Percentiles rank a stretch among this genome's conserved stretches.
Evolutionary conservation across 306 rosid genomes (phyloP).

Genomic region (Rubus parviflorus): DNA sequence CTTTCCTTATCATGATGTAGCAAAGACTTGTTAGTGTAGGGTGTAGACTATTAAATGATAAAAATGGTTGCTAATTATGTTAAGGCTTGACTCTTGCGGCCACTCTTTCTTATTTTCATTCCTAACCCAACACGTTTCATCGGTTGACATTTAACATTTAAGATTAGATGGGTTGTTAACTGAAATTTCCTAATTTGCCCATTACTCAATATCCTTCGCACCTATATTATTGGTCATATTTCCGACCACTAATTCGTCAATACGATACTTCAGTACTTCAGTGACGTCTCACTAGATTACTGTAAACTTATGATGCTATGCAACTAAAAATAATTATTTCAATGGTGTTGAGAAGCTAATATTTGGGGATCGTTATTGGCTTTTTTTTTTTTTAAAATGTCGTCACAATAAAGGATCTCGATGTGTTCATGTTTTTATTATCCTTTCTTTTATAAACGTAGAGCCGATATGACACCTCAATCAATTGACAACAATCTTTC

Average conservation of each 20-base stretch:
- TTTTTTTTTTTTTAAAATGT: background rate
- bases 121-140: background rate
- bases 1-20: conserved; percentile 9
- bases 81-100: no score
- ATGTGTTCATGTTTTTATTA: no score
- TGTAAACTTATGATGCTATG: background rate
- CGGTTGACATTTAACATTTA: background rate
- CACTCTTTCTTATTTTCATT: background rate
- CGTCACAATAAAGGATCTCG: no score
- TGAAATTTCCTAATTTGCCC: background rate
- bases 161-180: background rate
- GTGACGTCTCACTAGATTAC: background rate
- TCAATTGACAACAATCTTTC: background rate
- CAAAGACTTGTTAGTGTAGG: background rate
- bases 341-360: background rate
- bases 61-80: background rate
- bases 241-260: background rate
- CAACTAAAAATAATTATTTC: background rate
- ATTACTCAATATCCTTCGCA: background rate
- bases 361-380: background rate
- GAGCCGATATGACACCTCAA: no score
- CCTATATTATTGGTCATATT: background rate
- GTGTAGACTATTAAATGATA: background rate
- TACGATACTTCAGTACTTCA: background rate
- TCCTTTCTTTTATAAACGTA: no score